Evolutionary conservation across 345 rosid genomes (phyloP).

Genomic region (Citrus unshiu): DNA sequence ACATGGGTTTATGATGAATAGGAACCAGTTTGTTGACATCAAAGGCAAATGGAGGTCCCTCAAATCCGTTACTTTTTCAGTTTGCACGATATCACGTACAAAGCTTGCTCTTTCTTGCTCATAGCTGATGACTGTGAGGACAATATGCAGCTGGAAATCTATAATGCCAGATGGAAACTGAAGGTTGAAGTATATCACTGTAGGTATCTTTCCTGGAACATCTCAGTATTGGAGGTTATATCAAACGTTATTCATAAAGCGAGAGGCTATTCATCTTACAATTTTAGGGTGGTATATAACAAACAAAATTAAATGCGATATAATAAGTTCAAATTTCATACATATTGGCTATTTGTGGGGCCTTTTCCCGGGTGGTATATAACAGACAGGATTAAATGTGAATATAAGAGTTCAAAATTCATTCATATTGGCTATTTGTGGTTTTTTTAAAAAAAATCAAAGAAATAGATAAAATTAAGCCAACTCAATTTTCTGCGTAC

Average conservation of each 20-base stretch:
- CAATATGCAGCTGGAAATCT: not conserved
- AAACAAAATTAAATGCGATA: not conserved
- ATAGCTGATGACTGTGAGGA: not conserved
- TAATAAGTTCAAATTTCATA: not conserved
- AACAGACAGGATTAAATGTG: not conserved
- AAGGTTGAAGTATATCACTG: too few species aligned
- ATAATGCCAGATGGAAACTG: too few species aligned
- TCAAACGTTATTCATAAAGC: not conserved
- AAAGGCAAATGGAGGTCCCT: not conserved
- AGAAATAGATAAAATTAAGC: not conserved
- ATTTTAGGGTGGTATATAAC: not conserved
- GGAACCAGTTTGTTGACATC: not conserved
- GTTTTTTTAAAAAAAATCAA: not conserved
- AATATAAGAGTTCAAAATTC: not conserved
- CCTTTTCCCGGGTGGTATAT: too few species aligned
- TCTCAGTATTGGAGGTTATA: not conserved
- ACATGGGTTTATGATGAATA: conserved; percentile 47
- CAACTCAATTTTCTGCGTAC: too few species aligned
- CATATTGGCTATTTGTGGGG: not conserved
- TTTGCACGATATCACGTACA: not conserved
- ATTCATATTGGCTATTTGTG: not conserved
- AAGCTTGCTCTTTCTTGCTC: not conserved
- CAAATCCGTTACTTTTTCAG: not conserved
- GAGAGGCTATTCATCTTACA: not conserved
- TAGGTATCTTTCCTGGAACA: not conserved